Evolutionary conservation across 2,329 filamentous ascomycete species (phyloP).

Genomic region (Penicillium digitatum): DNA sequence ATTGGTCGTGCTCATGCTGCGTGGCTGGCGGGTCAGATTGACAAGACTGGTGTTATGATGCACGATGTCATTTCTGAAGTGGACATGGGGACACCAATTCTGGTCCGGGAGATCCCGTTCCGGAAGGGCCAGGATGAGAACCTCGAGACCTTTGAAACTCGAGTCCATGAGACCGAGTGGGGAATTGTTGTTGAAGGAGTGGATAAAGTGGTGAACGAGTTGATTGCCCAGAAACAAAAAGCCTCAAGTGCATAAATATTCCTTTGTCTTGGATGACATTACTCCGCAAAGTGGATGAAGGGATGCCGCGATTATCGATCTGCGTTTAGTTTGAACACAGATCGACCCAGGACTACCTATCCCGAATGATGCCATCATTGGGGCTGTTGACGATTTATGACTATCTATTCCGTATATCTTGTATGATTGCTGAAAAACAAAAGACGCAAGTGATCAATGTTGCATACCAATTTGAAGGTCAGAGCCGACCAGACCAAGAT

Average conservation of each 20-base stretch:
- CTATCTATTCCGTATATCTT: constrained; percentile 10
- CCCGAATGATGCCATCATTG: constrained; percentile 2
- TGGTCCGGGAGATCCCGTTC: constrained; percentile 64
- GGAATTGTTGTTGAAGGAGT: constrained; percentile 71
- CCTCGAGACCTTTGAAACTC: constrained; percentile 63
- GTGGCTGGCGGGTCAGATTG: constrained; percentile 63
- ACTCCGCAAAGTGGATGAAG: neutral
- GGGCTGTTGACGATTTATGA: constrained; percentile 24
- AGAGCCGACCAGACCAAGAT: neutral
- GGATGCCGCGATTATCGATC: neutral
- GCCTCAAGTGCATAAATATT: constrained; percentile 2
- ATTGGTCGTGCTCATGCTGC: constrained; percentile 75
- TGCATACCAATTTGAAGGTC: neutral
- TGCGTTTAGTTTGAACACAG: neutral
- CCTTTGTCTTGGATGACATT: neutral
- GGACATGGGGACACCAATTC: constrained; percentile 71
- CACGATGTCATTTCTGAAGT: constrained; percentile 80
- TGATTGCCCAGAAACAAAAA: constrained; percentile 24
- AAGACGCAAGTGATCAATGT: neutral
- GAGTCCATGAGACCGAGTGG: constrained; percentile 75
- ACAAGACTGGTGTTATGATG: constrained; percentile 77
- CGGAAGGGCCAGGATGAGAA: constrained; percentile 59
- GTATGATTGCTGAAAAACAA: constrained; percentile 11
- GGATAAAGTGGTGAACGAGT: constrained; percentile 33
- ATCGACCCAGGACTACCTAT: neutral